Evolutionary conservation across 2,329 filamentous ascomycete species (phyloP), one percentile per base, ranked within the genome.

Genomic region (Didymosphaeria variabile): DNA sequence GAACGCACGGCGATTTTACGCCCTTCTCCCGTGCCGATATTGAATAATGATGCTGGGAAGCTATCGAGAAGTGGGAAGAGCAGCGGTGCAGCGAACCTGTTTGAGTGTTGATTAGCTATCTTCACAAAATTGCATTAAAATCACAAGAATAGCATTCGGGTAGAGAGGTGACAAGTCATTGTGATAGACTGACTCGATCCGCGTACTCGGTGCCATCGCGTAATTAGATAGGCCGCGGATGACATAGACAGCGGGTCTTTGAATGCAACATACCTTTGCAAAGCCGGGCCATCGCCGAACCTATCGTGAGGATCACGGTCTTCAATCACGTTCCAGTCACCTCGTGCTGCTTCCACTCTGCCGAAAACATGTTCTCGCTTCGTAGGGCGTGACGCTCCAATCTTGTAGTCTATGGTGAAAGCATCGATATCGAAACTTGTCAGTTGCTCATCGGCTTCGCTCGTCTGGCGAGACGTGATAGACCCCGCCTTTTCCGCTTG

Each of bases 31-130:
- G 66, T 67, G 2, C 75, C 75, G 55, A 83, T 79, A 19, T 83
- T 75, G 76, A 94, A 93, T 57, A 97, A 90, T 32, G 82, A 81
- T 0, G 59, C 32, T 49, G 95, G 95, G 73, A 91, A 97, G 75
- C 93, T 97, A 73, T 95, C 89, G 36, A 97, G 84, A 31, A 94
- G 73, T 1, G 94, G 93, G 72, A 93, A 95, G 1, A 85, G 81
- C 8, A 94, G 82, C 2, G 79, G 63, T 45, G 79, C 79, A 49
- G 83, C 79, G 69, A 86, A 88, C 61, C 83, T 86, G 58, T 31
- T 38, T 72, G 65, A 73, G 69, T 66, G 46, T 58, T 45, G 26
- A 47, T 68, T 63, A 66, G 66, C 60, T 55, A 31, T 31, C 40
- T 57, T 55, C 40, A 50, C 55, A 42, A 45, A 49, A 26, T 44